Conservation (phyloP, 1,284 basidiomycete genomes). For the Pyrrhoderma lamaoense region DNA sequence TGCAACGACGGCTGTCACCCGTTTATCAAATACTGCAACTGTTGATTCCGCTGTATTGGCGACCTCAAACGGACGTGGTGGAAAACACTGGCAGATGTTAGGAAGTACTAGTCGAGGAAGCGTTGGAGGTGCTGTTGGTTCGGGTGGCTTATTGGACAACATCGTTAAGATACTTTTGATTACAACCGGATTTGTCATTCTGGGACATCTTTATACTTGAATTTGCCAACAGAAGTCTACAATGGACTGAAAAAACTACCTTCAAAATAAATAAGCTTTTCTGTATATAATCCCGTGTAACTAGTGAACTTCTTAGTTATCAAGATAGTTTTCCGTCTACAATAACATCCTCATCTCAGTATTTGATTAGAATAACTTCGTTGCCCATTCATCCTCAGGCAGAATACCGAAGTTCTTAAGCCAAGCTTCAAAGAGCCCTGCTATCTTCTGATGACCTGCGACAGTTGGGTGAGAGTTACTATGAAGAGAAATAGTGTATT, state of each 20-base stretch:
- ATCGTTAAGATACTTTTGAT: too few species aligned
- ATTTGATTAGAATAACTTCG: conserved; percentile 13
- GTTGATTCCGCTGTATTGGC: conserved; percentile 18
- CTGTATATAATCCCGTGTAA: too few species aligned
- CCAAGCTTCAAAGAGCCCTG: conserved; percentile 38
- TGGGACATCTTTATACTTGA: too few species aligned
- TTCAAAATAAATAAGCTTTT: too few species aligned
- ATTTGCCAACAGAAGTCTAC: too few species aligned
- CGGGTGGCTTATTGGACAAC: too few species aligned
- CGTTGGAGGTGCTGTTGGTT: too few species aligned
- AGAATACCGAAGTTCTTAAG: conserved; percentile 37
- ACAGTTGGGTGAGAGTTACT: conserved; percentile 46
- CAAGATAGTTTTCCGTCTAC: too few species aligned
- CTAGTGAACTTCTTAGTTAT: too few species aligned
- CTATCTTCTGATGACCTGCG: conserved; percentile 42
- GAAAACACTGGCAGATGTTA: conserved; percentile 10
- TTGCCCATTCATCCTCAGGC: conserved; percentile 27
- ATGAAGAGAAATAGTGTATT: neutral
- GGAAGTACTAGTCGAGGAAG: conserved; percentile 21
- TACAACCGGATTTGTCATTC: too few species aligned
- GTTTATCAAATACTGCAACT: conserved; percentile 19
- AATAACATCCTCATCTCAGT: too few species aligned
- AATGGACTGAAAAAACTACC: too few species aligned
- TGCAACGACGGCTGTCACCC: conserved; percentile 23
- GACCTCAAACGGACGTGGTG: conserved; percentile 21